A percentile compares a stretch with the other conserved stretches of the same genome.
phyloP scores from a whole-genome alignment of 2,329 filamentous ascomycete genomes.

The Daldinia sp. region DNA sequence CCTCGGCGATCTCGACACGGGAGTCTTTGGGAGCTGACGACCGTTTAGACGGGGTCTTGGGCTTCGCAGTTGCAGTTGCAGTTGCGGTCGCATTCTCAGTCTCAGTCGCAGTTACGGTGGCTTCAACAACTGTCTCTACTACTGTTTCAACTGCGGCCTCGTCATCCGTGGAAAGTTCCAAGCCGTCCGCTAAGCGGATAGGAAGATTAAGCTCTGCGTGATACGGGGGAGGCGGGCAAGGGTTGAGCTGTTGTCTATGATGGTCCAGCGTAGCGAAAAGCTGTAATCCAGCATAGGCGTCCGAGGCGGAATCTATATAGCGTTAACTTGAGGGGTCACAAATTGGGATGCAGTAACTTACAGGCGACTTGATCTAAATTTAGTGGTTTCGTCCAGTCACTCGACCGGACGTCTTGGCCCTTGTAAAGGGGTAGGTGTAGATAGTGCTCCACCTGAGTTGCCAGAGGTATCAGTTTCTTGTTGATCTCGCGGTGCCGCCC shows the following conservation, averaged over 20 bases:
- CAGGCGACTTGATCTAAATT: conserved; percentile 74
- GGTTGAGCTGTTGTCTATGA: conserved; percentile 73
- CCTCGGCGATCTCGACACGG: conserved; percentile 59
- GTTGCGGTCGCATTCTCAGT: neutral
- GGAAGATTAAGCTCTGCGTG: conserved; percentile 75
- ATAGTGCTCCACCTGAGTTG: conserved; percentile 76
- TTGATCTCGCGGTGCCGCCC: conserved; percentile 70
- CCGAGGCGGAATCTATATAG: conserved; percentile 77
- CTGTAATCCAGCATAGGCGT: conserved; percentile 83
- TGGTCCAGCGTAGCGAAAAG: conserved; percentile 79
- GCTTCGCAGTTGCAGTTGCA: neutral
- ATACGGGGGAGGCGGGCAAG: conserved; percentile 77
- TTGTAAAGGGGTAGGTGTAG: conserved; percentile 82
- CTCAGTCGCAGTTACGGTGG: neutral
- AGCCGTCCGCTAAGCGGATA: conserved; percentile 67
- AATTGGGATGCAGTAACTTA: conserved; percentile 59
- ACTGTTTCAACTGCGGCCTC: conserved; percentile 49
- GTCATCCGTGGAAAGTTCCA: conserved; percentile 49
- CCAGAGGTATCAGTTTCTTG: conserved; percentile 74
- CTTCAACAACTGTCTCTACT: conserved; percentile 45
- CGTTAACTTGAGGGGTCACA: conserved; percentile 41
- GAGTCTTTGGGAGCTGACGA: conserved; percentile 52
- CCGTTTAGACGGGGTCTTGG: conserved; percentile 11
- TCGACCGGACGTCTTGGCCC: conserved; percentile 73
- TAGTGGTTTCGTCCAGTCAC: conserved; percentile 78